Evolutionary conservation across 2,329 filamentous ascomycete species (phyloP).

Genomic region (Mycosphaerelloides madeirae): DNA sequence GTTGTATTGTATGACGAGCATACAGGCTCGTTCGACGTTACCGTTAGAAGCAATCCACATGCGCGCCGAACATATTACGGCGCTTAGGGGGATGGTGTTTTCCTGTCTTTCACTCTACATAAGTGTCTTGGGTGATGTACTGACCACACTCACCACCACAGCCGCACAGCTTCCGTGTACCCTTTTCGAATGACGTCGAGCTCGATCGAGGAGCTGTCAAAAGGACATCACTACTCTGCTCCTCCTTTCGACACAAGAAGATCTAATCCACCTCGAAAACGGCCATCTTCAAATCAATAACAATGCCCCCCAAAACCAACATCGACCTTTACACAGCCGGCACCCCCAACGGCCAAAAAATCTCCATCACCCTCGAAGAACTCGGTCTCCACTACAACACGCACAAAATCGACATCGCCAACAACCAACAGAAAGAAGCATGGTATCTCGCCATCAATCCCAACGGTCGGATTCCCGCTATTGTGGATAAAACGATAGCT

Average conservation of each 20-base stretch:
- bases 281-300: not conserved
- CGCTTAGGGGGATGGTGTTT: too few relatives aligned
- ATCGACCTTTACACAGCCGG: slow-evolving; percentile 25
- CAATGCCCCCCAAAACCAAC: not conserved
- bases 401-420: slow-evolving; percentile 40
- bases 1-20: too few relatives aligned
- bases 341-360: slow-evolving; percentile 34
- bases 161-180: too few relatives aligned
- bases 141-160: too few relatives aligned
- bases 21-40: too few relatives aligned
- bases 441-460: slow-evolving; percentile 48
- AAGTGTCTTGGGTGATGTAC: too few relatives aligned
- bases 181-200: slow-evolving; percentile 3
- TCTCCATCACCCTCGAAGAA: slow-evolving; percentile 31
- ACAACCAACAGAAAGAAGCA: slow-evolving; percentile 41
- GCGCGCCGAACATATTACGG: too few relatives aligned
- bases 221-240: not conserved
- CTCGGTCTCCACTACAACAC: slow-evolving; percentile 29
- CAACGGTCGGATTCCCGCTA: slow-evolving; percentile 47
- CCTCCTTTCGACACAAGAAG: not conserved
- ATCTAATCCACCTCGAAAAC: too few relatives aligned
- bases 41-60: too few relatives aligned
- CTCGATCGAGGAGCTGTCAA: not conserved
- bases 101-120: too few relatives aligned
- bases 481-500: slow-evolving; percentile 36